Conservation (phyloP, 2,329 filamentous ascomycete species). For the Colletotrichum orchidophilum region DNA sequence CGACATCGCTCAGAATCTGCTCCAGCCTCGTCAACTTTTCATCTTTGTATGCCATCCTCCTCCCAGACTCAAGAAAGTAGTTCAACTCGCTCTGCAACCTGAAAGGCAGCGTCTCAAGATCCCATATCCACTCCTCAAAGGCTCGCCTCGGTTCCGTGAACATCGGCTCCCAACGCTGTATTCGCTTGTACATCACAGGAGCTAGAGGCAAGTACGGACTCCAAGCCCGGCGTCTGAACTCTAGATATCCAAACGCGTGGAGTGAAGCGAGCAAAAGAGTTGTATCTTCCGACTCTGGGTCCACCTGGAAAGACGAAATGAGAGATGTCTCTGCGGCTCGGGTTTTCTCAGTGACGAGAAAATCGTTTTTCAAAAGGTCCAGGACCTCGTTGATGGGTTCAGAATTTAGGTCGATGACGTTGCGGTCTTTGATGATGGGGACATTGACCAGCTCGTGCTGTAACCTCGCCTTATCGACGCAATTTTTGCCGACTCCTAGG, state of each 20-base stretch:
- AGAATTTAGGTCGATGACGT: constrained; percentile 20
- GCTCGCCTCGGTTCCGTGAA: constrained; percentile 9
- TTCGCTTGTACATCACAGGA: constrained; percentile 11
- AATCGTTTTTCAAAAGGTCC: not conserved
- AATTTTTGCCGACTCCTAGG: not conserved
- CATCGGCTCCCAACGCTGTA: constrained; percentile 33
- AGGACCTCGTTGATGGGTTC: constrained; percentile 2
- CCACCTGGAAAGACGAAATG: not conserved
- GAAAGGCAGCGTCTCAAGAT: constrained; percentile 25
- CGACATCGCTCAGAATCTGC: constrained; percentile 27
- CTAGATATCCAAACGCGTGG: constrained; percentile 39
- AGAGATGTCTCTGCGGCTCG: not conserved
- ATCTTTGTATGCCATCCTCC: constrained; percentile 34
- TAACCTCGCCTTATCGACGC: not conserved
- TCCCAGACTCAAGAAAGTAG: constrained; percentile 33
- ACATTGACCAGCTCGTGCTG: constrained; percentile 11
- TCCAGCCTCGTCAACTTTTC: constrained; percentile 30
- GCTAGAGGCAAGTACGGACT: constrained; percentile 35
- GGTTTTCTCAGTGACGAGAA: not conserved
- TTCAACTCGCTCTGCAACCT: constrained; percentile 33
- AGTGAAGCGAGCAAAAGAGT: constrained; percentile 38
- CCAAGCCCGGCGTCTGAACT: constrained; percentile 36
- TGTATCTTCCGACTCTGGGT: constrained; percentile 14
- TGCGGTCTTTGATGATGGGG: not conserved
- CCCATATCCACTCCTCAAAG: constrained; percentile 29